Conservation (phyloP, 1,284 basidiomycete genomes). For the Ganoderma resinaceum region DNA sequence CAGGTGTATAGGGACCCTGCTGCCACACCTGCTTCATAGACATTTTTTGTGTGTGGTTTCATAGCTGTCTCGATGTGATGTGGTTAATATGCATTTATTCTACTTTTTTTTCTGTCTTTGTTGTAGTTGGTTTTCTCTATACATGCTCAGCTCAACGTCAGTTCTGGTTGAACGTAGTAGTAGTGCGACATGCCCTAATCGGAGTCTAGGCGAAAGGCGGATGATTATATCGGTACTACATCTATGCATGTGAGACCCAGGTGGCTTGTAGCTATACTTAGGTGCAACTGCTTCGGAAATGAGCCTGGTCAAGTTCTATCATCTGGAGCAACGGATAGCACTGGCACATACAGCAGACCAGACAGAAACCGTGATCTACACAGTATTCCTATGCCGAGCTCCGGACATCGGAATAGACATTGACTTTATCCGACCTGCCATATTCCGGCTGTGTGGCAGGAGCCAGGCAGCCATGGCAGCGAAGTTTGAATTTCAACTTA, state of each 20-base stretch:
- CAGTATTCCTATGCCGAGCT: background rate
- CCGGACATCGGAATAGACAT: background rate
- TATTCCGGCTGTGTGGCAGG: background rate
- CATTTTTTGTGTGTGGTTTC: background rate
- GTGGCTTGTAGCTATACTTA: no score
- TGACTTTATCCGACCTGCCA: background rate
- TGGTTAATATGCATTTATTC: constrained; percentile 10
- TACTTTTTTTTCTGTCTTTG: background rate
- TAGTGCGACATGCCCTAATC: background rate
- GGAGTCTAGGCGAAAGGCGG: no score
- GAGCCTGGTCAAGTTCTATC: no score
- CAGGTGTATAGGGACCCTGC: constrained; percentile 79
- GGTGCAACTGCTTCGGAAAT: no score
- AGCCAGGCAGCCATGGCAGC: background rate
- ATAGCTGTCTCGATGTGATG: background rate
- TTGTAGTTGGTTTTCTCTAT: background rate
- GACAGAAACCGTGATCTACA: background rate
- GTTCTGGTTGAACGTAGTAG: background rate
- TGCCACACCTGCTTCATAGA: constrained; percentile 41
- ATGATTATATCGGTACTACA: no score
- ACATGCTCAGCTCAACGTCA: background rate
- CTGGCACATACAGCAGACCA: background rate
- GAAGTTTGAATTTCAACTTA: background rate
- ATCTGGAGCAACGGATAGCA: background rate
- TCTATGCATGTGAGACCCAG: no score